Conservation (phyloP, 2,329 filamentous ascomycete species). For the Dothistroma septosporum region DNA sequence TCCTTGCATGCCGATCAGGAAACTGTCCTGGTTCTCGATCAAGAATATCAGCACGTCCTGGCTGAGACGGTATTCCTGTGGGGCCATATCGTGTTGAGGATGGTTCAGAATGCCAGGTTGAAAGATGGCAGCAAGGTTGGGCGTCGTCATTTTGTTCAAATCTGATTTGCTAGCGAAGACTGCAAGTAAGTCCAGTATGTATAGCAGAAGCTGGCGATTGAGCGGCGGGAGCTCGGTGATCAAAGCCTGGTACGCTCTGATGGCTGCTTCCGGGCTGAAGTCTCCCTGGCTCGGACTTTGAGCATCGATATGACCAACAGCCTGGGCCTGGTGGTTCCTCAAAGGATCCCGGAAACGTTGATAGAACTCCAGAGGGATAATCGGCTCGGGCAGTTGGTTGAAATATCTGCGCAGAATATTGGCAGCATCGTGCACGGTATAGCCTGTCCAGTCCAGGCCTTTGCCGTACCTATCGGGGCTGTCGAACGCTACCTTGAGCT, state of each 20-base stretch:
- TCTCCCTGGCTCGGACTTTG: conserved; percentile 66
- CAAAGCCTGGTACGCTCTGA: conserved; percentile 76
- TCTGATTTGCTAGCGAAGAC: conserved; percentile 97
- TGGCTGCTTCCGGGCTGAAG: conserved; percentile 71
- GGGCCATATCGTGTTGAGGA: conserved; percentile 90
- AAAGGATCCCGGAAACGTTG: conserved; percentile 85
- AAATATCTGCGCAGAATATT: conserved; percentile 94
- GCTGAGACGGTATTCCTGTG: conserved; percentile 87
- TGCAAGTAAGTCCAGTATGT: conserved; percentile 90
- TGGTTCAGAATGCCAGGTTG: conserved; percentile 95
- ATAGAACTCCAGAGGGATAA: conserved; percentile 91
- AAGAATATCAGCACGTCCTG: conserved; percentile 97
- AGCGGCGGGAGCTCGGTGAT: conserved; percentile 91
- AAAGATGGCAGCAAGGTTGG: conserved; percentile 93
- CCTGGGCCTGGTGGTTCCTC: conserved; percentile 63
- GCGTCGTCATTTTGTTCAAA: conserved; percentile 92
- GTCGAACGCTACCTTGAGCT: conserved; percentile 86
- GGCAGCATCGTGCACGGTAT: conserved; percentile 96
- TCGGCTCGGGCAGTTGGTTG: conserved; percentile 92
- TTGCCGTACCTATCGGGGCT: conserved; percentile 95
- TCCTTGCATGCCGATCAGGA: conserved; percentile 96
- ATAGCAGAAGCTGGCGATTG: conserved; percentile 88
- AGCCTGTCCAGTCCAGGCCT: conserved; percentile 93
- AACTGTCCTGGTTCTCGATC: conserved; percentile 97
- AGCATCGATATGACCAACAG: conserved; percentile 62